A percentile compares a stretch with the other conserved stretches of the same genome.
phyloP scores from a whole-genome alignment of 495 filamentous ascomycete genomes.

The Neurospora pannonica region DNA sequence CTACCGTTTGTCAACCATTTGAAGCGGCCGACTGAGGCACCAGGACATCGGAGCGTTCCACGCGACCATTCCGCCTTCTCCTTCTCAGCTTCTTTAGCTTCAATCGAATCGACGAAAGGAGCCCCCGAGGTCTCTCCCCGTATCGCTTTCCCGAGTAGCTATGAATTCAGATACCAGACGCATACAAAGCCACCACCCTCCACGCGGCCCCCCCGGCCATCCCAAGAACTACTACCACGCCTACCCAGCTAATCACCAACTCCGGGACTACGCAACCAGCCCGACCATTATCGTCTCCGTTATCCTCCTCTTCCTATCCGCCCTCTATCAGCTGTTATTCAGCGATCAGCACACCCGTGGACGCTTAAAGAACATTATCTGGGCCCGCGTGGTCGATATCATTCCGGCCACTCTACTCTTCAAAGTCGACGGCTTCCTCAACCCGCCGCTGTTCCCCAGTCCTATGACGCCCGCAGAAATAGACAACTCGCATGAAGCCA shows the following conservation, averaged over 20 bases:
- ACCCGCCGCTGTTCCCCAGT: conserved; percentile 24
- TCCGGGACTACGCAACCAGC: conserved; percentile 23
- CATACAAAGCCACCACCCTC: conserved; percentile 15
- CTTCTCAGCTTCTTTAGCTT: neutral
- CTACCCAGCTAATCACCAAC: conserved; percentile 8
- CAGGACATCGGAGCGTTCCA: neutral
- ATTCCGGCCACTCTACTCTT: conserved; percentile 52
- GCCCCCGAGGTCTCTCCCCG: neutral
- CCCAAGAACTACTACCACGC: conserved; percentile 9
- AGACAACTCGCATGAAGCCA: conserved; percentile 38
- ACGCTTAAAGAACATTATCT: conserved; percentile 35
- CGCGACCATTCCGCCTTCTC: neutral
- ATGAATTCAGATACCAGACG: conserved; percentile 22
- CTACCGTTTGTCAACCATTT: neutral
- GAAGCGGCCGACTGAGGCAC: neutral
- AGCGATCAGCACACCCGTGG: neutral
- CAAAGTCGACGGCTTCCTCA: conserved; percentile 43
- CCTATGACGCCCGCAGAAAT: conserved; percentile 12
- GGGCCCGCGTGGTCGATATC: conserved; percentile 53
- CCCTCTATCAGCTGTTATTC: conserved; percentile 30
- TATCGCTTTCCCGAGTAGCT: conserved; percentile 1
- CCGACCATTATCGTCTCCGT: conserved; percentile 28
- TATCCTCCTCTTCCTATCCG: conserved; percentile 28
- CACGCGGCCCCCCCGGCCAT: conserved; percentile 11
- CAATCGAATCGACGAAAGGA: neutral